Conservation (phyloP, 441 rosid genomes). For the Arabidopsis hybrid region DNA sequence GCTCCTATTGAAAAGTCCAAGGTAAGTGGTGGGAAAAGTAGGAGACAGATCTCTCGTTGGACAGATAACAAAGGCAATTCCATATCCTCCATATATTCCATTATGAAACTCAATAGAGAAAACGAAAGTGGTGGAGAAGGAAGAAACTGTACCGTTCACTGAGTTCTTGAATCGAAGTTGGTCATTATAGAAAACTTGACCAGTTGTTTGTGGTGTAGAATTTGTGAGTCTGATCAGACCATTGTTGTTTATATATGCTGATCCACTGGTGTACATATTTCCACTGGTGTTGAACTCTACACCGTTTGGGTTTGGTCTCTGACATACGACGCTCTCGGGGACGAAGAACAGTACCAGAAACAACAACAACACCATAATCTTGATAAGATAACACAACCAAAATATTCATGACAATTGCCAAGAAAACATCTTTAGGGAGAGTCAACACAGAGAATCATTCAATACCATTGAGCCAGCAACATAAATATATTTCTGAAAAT, state of each 20-base stretch:
- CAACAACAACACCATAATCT: not conserved
- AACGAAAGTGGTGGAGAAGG: conserved; percentile 60
- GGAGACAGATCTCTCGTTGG: conserved; percentile 52
- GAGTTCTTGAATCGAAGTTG: conserved; percentile 44
- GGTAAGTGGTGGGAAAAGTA: not conserved
- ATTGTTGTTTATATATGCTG: conserved; percentile 33
- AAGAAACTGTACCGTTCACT: conserved; percentile 17
- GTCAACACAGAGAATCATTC: not conserved
- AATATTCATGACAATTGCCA: not conserved
- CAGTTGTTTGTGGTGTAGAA: not conserved
- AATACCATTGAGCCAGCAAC: not conserved
- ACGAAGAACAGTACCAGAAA: not conserved
- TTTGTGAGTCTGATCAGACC: conserved; percentile 47
- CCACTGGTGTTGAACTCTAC: conserved; percentile 21
- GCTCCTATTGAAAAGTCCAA: conserved; percentile 49
- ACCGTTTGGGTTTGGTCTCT: conserved; percentile 10
- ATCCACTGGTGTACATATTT: conserved; percentile 2
- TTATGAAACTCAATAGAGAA: conserved; percentile 45
- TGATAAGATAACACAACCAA: too few relatives aligned
- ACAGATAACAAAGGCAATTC: conserved; percentile 54
- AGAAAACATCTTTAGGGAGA: not conserved
- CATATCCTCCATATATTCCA: conserved; percentile 34
- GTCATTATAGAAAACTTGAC: conserved; percentile 47
- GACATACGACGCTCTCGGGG: conserved; percentile 17
- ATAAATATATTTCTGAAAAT: too few relatives aligned